Conservation (phyloP, 129 eudicot species). For the Saussurea involucrata region DNA sequence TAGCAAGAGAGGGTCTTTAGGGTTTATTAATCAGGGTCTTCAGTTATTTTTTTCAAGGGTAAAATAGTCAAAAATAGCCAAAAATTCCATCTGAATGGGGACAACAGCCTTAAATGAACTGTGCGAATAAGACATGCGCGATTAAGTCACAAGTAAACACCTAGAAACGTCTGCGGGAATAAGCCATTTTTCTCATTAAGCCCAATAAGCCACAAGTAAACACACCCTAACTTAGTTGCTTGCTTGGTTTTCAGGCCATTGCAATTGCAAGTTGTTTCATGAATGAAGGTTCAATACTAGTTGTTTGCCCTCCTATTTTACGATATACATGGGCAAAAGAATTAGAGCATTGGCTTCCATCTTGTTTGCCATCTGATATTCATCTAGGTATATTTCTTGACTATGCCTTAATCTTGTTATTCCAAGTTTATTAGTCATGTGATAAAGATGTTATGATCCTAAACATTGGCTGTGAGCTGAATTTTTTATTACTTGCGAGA, state of each 20-base stretch:
- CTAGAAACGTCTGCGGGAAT: no score
- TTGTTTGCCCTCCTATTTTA: constrained; percentile 96
- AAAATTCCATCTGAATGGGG: no score
- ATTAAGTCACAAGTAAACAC: no score
- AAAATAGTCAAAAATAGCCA: no score
- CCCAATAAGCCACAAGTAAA: no score
- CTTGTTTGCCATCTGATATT: constrained; percentile 84
- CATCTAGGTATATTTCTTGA: constrained; percentile 66
- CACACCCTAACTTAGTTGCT: constrained; percentile 9
- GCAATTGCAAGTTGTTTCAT: constrained; percentile 90
- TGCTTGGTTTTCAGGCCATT: constrained; percentile 60
- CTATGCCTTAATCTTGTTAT: background rate
- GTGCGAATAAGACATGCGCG: no score
- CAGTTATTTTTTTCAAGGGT: no score
- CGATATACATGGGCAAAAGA: constrained; percentile 96
- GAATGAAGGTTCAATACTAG: constrained; percentile 74
- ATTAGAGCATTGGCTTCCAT: constrained; percentile 95
- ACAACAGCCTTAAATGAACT: no score
- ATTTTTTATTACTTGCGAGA: background rate
- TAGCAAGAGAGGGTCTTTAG: no score
- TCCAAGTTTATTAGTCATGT: background rate
- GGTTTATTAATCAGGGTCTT: no score
- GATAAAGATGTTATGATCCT: background rate
- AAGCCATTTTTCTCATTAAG: no score
- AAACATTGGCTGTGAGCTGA: background rate